Conservation (phyloP, 1,284 basidiomycete genomes). For the Inonotus hispidus region DNA sequence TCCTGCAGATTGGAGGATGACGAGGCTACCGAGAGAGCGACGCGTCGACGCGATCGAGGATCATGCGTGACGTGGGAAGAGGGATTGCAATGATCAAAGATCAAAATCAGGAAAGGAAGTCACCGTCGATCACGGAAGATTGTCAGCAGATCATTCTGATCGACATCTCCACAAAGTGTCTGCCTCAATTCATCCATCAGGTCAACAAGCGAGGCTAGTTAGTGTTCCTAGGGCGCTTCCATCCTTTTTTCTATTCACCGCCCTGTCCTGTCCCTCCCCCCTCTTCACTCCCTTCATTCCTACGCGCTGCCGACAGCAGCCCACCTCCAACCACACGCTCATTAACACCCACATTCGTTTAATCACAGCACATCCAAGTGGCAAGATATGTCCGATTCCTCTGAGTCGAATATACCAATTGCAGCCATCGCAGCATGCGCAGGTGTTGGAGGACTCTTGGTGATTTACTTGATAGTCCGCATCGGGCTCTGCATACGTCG, state of each 20-base stretch:
- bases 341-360: slow-evolving; percentile 1
- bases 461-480: slow-evolving; percentile 36
- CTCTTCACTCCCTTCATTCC: neutral
- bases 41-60: neutral
- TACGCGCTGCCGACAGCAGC: neutral
- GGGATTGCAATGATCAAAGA: neutral
- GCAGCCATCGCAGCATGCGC: slow-evolving; percentile 44
- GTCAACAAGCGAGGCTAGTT: neutral
- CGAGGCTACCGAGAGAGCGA: neutral
- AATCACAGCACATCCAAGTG: neutral
- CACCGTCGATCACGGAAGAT: neutral
- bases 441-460: slow-evolving; percentile 35
- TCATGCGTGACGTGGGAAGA: neutral
- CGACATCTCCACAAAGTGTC: neutral
- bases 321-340: neutral
- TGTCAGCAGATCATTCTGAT: neutral
- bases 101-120: neutral
- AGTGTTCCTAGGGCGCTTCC: neutral
- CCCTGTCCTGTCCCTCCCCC: neutral
- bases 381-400: slow-evolving; percentile 2
- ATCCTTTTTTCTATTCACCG: neutral
- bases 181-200: neutral
- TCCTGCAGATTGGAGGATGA: neutral
- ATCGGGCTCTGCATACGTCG: slow-evolving; percentile 34
- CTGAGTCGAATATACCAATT: slow-evolving; percentile 24